These are phyloP conservation scores for Aspergillus campestris DNA, from an alignment of 495 filamentous ascomycete genomes.

Conservation along the genomic window DNA sequence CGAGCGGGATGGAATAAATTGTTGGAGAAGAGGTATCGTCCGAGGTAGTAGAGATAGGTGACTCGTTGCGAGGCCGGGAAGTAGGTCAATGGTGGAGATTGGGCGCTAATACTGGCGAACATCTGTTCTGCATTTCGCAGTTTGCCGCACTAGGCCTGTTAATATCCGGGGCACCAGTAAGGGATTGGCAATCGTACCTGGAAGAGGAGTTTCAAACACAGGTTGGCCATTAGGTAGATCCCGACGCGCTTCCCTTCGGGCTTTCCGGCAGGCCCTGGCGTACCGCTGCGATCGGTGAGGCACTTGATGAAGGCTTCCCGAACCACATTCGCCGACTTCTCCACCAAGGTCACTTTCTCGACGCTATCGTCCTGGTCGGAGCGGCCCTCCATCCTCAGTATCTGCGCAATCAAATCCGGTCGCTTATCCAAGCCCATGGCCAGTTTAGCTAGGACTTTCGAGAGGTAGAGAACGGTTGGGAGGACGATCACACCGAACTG, in stretches of 20 bases:
- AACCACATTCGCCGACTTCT: constrained; percentile 76
- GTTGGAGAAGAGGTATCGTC: constrained; percentile 77
- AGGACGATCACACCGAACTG: constrained; percentile 72
- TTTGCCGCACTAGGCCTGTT: constrained; percentile 39
- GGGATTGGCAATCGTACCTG: constrained; percentile 41
- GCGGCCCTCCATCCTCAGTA: constrained; percentile 43
- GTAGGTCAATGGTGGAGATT: constrained; percentile 64
- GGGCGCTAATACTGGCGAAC: constrained; percentile 78
- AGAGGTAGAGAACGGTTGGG: constrained; percentile 67
- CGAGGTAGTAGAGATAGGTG: constrained; percentile 91
- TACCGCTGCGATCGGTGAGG: constrained; percentile 68
- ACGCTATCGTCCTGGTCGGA: constrained; percentile 43
- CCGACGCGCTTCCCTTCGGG: constrained; percentile 79
- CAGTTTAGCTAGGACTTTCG: constrained; percentile 63
- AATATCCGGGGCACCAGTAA: not conserved
- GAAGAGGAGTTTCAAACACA: constrained; percentile 83
- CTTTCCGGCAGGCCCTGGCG: constrained; percentile 40
- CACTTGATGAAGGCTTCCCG: constrained; percentile 88
- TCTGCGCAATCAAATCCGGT: constrained; percentile 57
- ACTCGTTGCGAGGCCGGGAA: constrained; percentile 86
- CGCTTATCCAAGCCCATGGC: constrained; percentile 72
- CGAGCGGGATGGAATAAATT: constrained; percentile 70
- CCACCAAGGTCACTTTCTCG: constrained; percentile 67
- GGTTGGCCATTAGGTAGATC: constrained; percentile 84
- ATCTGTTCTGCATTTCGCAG: constrained; percentile 69